Conservation (phyloP, 495 filamentous ascomycete species). For the Bryoglossum gracile region DNA sequence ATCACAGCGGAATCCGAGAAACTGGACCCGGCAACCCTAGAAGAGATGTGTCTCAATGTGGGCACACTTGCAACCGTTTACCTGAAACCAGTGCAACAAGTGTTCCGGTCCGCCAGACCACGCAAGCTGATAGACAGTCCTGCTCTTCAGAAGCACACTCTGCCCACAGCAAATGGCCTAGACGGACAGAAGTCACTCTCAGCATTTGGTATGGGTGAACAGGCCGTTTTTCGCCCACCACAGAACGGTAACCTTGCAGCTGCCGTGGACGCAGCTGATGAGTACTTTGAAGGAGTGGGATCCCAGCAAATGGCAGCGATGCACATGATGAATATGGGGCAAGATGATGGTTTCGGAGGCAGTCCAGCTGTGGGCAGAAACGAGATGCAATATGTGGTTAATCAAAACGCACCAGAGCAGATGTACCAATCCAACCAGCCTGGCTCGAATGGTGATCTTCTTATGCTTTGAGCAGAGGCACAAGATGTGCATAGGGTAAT, state of each 20-base stretch:
- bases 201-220: slow-evolving; percentile 43
- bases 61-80: slow-evolving; percentile 97
- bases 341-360: slow-evolving; percentile 38
- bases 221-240: slow-evolving; percentile 26
- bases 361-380: slow-evolving; percentile 29
- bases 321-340: slow-evolving; percentile 51
- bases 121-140: slow-evolving; percentile 71
- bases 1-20: slow-evolving; percentile 97
- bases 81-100: slow-evolving; percentile 92
- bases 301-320: slow-evolving; percentile 64
- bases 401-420: slow-evolving; percentile 56
- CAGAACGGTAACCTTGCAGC: slow-evolving; percentile 44
- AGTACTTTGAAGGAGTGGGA: slow-evolving; percentile 71
- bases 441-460: slow-evolving; percentile 49
- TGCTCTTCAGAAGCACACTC: slow-evolving; percentile 64
- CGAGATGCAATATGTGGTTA: slow-evolving; percentile 51
- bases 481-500: background rate
- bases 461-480: slow-evolving; percentile 35
- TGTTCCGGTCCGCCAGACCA: slow-evolving; percentile 87
- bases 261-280: slow-evolving; percentile 76
- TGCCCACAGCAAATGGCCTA: slow-evolving; percentile 40
- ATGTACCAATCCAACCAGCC: slow-evolving; percentile 47
- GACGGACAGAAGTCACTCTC: slow-evolving; percentile 46
- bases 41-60: slow-evolving; percentile 95
- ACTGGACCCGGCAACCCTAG: slow-evolving; percentile 81